phyloP scores from a whole-genome alignment of 164 flowering plant species.

The Annona squamosa region DNA sequence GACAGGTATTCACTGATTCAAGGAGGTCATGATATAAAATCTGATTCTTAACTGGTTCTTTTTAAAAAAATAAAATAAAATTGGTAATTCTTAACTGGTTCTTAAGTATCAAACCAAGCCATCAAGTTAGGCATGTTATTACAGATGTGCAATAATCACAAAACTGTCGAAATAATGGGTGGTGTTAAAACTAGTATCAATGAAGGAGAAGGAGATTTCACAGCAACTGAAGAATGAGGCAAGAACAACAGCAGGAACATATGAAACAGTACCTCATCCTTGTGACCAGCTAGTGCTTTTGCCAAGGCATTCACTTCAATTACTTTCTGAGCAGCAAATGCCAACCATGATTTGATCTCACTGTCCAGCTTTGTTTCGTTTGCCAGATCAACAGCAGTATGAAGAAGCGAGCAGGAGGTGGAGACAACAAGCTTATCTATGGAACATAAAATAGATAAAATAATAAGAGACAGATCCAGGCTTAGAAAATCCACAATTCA shows the following conservation, averaged over 20 bases:
- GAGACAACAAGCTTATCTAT: constrained; percentile 87
- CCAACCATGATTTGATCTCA: constrained; percentile 91
- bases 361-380: constrained; percentile 77
- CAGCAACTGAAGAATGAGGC: background rate
- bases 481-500: background rate
- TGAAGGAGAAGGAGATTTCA: background rate
- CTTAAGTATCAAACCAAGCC: background rate
- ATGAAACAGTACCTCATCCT: constrained; percentile 59
- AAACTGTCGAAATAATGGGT: background rate
- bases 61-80: too few relatives aligned
- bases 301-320: constrained; percentile 93
- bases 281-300: constrained; percentile 70
- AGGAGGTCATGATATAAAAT: background rate
- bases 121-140: background rate
- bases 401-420: constrained; percentile 92
- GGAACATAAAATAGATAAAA: background rate
- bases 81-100: too few relatives aligned
- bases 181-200: background rate
- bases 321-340: constrained; percentile 92
- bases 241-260: constrained; percentile 14
- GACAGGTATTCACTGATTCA: background rate
- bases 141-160: background rate
- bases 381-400: constrained; percentile 86
- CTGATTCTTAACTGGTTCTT: background rate
- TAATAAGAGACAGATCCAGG: background rate